Percentiles rank a stretch among this genome's conserved stretches.
Conservation (phyloP, 2,329 filamentous ascomycete genomes). For the Volutella citrinella region DNA sequence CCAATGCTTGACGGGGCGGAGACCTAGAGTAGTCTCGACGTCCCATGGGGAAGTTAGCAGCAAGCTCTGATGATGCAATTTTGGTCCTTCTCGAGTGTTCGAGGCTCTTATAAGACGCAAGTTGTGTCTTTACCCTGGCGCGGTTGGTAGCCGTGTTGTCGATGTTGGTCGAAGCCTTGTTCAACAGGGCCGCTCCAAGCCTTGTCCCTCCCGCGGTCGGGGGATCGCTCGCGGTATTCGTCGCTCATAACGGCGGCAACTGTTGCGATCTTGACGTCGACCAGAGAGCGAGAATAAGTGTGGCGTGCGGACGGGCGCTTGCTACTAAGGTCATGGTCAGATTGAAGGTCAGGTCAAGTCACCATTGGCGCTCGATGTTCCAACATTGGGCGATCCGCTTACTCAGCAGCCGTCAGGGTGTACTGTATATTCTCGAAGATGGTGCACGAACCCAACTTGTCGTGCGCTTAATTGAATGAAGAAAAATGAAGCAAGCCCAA, state of each 20-base stretch:
- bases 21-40: slow-evolving; percentile 42
- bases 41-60: slow-evolving; percentile 45
- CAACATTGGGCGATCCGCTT: no score
- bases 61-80: slow-evolving; percentile 32
- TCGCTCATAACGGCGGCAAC: slow-evolving; percentile 41
- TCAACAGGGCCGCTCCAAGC: slow-evolving; percentile 24
- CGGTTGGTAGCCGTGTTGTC: slow-evolving; percentile 42
- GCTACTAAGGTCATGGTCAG: no score
- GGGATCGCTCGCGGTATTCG: slow-evolving; percentile 33
- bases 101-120: slow-evolving; percentile 28
- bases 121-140: slow-evolving; percentile 48
- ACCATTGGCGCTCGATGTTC: no score
- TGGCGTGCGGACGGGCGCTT: no score
- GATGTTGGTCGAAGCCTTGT: slow-evolving; percentile 21
- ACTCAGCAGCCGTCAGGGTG: no score
- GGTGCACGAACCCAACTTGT: no score
- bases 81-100: slow-evolving; percentile 22
- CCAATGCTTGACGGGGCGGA: slow-evolving; percentile 37
- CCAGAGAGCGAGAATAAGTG: neutral
- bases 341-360: no score
- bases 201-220: slow-evolving; percentile 26
- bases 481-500: no score
- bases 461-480: no score
- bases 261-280: slow-evolving; percentile 14
- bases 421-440: no score